Percentiles rank a stretch among this genome's conserved stretches.
Conservation (phyloP, 164 flowering plant species). For the Macadamia integrifolia region DNA sequence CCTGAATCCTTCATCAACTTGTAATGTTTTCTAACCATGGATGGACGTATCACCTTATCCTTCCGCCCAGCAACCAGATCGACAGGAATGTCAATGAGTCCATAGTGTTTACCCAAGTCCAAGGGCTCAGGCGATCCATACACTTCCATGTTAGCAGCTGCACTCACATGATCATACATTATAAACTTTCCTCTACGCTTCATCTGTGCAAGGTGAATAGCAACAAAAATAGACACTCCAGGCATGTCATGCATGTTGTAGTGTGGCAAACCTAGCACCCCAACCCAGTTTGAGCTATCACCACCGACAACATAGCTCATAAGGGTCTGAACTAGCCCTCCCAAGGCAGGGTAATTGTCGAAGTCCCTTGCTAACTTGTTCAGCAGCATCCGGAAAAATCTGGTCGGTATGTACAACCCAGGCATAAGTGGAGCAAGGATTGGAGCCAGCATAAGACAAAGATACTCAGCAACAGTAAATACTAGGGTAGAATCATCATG, state of each 20-base stretch:
- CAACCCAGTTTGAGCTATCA: conserved; percentile 98
- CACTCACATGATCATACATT: conserved; percentile 85
- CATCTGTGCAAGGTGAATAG: conserved; percentile 87
- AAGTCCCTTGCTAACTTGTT: conserved; percentile 95
- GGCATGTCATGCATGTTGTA: conserved; percentile 99
- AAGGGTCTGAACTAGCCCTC: conserved; percentile 93
- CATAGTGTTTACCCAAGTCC: conserved; percentile 70
- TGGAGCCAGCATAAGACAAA: conserved; percentile 53
- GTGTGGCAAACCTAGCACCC: conserved; percentile 78
- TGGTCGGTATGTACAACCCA: conserved; percentile 88
- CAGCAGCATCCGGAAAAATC: conserved; percentile 89
- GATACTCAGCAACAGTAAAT: conserved; percentile 44
- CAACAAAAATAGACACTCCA: conserved; percentile 77
- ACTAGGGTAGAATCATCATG: conserved; percentile 65
- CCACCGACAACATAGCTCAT: conserved; percentile 94
- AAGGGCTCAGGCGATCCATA: conserved; percentile 78
- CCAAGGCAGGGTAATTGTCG: conserved; percentile 91
- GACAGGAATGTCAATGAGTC: conserved; percentile 77
- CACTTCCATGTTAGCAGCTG: conserved; percentile 51
- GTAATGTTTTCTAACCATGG: conserved; percentile 84
- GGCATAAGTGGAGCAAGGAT: conserved; percentile 62
- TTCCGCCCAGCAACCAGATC: conserved; percentile 88
- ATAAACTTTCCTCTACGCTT: conserved; percentile 56
- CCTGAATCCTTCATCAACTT: conserved; percentile 61
- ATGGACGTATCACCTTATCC: conserved; percentile 75